Percentiles rank a stretch among this genome's conserved stretches.
phyloP scores from a whole-genome alignment of 2,329 filamentous ascomycete genomes.

The Fusarium nygamai region DNA sequence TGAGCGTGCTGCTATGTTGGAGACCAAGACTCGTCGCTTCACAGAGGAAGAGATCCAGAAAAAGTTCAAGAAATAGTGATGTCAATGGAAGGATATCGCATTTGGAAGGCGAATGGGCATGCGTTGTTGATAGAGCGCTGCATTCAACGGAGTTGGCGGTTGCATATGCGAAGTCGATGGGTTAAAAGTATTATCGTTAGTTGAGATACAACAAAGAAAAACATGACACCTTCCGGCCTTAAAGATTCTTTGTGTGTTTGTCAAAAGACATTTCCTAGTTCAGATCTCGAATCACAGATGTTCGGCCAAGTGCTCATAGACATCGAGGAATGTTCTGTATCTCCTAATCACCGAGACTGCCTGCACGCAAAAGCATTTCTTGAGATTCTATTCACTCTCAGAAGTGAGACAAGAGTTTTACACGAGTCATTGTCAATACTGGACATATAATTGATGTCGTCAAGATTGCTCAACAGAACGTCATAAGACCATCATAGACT shows the following conservation, averaged over 20 bases:
- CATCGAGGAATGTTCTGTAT: neutral
- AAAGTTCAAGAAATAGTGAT: conserved; percentile 31
- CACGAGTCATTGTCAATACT: neutral
- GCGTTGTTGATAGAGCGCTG: neutral
- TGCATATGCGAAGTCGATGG: neutral
- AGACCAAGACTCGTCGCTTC: conserved; percentile 39
- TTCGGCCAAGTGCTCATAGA: neutral
- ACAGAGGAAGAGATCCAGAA: conserved; percentile 39
- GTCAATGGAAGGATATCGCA: accelerated
- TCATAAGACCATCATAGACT: neutral
- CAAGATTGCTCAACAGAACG: neutral
- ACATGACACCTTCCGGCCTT: accelerated
- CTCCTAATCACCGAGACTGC: accelerated
- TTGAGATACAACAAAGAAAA: neutral
- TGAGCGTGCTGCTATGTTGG: conserved; percentile 32
- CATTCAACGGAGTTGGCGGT: neutral
- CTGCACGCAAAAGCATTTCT: neutral
- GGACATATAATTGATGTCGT: neutral
- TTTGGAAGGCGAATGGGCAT: too few relatives aligned
- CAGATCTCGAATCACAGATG: neutral
- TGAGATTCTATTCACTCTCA: neutral
- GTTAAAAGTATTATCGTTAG: neutral
- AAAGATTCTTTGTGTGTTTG: accelerated
- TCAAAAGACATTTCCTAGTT: too few relatives aligned
- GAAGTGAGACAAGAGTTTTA: neutral